Evolutionary conservation across 768 basidiomycete species (phyloP).

Genomic region (Agaricus sinodeliciosus): DNA sequence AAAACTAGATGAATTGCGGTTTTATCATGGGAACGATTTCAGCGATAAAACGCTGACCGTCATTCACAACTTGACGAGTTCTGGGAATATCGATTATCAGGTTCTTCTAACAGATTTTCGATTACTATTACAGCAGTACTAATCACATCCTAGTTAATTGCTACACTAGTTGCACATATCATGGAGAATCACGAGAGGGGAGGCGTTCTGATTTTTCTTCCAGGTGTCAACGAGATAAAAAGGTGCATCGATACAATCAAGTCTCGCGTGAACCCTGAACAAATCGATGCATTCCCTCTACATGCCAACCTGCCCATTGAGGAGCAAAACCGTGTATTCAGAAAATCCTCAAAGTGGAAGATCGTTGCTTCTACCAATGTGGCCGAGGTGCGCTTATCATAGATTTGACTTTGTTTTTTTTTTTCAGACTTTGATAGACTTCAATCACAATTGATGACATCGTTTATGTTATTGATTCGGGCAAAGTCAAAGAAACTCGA

Average conservation of each 20-base stretch:
- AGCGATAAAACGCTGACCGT: constrained; percentile 41
- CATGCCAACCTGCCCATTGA: constrained; percentile 85
- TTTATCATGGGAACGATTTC: constrained; percentile 43
- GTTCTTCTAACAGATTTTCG: constrained; percentile 25
- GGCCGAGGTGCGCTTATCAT: constrained; percentile 54
- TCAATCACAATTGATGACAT: constrained; percentile 91
- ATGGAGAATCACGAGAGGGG: constrained; percentile 41
- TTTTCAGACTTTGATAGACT: constrained; percentile 39
- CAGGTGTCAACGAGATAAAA: constrained; percentile 86
- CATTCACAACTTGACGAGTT: constrained; percentile 53
- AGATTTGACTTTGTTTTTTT: background rate
- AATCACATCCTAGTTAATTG: constrained; percentile 45
- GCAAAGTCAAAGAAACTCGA: constrained; percentile 80
- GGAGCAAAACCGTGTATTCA: constrained; percentile 79
- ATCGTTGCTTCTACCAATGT: constrained; percentile 89
- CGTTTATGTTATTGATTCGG: constrained; percentile 77
- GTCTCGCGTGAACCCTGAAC: constrained; percentile 22
- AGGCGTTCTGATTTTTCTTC: constrained; percentile 81
- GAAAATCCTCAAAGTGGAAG: constrained; percentile 60
- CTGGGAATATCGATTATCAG: constrained; percentile 69
- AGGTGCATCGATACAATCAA: constrained; percentile 64
- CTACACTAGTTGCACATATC: constrained; percentile 59
- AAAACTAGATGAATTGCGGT: constrained; percentile 37
- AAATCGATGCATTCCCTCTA: constrained; percentile 62
- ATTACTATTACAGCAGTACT: background rate